phyloP scores from a whole-genome alignment of 139 green algal species.

The Chlorella sp. region DNA sequence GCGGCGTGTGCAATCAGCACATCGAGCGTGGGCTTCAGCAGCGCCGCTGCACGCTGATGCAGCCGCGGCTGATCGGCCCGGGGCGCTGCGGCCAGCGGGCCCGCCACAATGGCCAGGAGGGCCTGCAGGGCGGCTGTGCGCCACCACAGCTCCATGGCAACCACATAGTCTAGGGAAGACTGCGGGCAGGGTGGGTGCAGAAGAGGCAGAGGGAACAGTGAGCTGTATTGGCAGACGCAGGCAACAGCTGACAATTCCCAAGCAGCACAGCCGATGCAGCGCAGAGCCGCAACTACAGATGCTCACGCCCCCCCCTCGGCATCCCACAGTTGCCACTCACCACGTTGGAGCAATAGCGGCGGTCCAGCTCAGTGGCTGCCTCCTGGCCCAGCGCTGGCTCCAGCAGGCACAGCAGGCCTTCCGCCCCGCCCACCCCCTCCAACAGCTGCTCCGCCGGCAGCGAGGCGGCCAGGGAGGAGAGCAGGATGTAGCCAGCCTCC shows the following conservation, averaged over 20 bases:
- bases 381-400: slow-evolving; percentile 57
- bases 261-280: too few species aligned
- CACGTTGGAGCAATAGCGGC: slow-evolving; percentile 15
- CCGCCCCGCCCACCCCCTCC: background rate
- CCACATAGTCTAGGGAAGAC: slow-evolving; percentile 57
- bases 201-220: too few species aligned
- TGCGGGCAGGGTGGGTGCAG: background rate
- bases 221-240: too few species aligned
- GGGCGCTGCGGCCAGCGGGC: slow-evolving; percentile 26
- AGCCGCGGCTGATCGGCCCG: slow-evolving; percentile 2
- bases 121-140: slow-evolving; percentile 74
- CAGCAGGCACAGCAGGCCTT: slow-evolving; percentile 64
- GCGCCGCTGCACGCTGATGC: background rate
- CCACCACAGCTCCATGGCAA: slow-evolving; percentile 83
- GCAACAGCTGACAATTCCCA: too few species aligned
- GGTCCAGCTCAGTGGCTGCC: slow-evolving; percentile 53
- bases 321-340: background rate
- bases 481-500: slow-evolving; percentile 80
- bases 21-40: slow-evolving; percentile 53
- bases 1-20: slow-evolving; percentile 33
- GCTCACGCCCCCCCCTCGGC: background rate
- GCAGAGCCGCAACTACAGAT: too few species aligned
- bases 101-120: slow-evolving; percentile 60
- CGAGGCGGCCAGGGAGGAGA: slow-evolving; percentile 63
- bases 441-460: slow-evolving; percentile 32